Percentiles rank a stretch among this genome's conserved stretches.
phyloP scores from a whole-genome alignment of 2,329 filamentous ascomycete genomes.

The Neoscytalidium dimidiatum region DNA sequence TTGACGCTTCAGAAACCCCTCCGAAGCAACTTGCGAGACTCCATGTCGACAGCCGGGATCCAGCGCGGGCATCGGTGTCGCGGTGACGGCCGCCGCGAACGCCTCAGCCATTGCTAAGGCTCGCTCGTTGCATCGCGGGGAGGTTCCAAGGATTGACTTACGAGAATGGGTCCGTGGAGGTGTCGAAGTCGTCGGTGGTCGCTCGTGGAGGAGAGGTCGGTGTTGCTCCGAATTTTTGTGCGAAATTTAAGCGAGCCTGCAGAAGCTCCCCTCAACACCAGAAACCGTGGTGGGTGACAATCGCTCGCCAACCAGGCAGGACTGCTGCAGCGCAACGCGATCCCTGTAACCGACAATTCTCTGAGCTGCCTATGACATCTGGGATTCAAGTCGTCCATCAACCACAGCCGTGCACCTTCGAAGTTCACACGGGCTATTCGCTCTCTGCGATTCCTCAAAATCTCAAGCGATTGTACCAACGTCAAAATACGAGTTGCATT shows the following conservation, averaged over 20 bases:
- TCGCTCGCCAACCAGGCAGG: not conserved
- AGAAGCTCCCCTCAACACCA: conserved; percentile 17
- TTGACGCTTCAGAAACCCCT: conserved; percentile 92
- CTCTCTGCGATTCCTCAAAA: not conserved
- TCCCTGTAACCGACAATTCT: not conserved
- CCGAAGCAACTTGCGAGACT: conserved; percentile 90
- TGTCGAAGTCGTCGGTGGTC: conserved; percentile 18
- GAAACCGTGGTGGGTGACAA: conserved; percentile 12
- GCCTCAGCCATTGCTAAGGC: conserved; percentile 12
- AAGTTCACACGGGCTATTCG: not conserved
- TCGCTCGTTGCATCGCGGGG: conserved; percentile 11
- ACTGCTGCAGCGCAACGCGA: not conserved
- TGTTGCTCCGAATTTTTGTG: conserved; percentile 13
- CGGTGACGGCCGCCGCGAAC: not conserved
- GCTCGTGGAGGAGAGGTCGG: conserved; percentile 14
- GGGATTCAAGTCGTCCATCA: not conserved
- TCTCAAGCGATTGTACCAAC: no score
- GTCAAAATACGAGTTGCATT: no score
- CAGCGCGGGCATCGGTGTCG: not conserved
- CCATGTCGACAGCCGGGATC: conserved; percentile 8
- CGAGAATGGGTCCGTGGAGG: conserved; percentile 16
- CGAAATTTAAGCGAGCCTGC: conserved; percentile 19
- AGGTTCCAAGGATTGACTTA: conserved; percentile 9
- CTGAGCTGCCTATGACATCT: not conserved
- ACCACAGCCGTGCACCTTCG: not conserved